Evolutionary conservation across 73 alveolate genomes (phyloP).

Genomic region (Paramecium sonneborni): DNA sequence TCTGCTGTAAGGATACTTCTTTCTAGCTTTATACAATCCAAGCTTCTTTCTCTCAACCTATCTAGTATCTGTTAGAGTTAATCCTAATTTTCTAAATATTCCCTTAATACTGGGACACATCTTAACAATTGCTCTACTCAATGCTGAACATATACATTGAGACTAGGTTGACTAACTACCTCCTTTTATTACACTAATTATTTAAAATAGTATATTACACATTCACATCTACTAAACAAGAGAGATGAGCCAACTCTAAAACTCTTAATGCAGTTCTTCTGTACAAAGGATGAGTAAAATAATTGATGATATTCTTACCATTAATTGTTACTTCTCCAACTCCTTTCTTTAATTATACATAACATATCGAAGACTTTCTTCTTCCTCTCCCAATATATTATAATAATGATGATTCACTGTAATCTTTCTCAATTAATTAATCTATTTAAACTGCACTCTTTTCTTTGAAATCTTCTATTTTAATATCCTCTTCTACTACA

Average conservation of each 20-base stretch:
- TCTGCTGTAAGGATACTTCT: constrained; percentile 56
- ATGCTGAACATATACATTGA: neutral
- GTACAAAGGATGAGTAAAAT: neutral
- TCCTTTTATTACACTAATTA: neutral
- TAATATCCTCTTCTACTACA: neutral
- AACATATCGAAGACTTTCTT: neutral
- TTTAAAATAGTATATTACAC: neutral
- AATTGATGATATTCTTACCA: constrained; percentile 4
- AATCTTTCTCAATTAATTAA: neutral
- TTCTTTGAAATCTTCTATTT: neutral
- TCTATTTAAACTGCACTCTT: neutral
- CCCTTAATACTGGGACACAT: constrained; percentile 5
- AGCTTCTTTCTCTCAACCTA: constrained; percentile 25
- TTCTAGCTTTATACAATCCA: constrained; percentile 36
- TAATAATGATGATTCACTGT: neutral
- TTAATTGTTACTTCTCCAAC: neutral
- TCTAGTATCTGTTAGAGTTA: constrained; percentile 7
- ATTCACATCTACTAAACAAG: constrained; percentile 35
- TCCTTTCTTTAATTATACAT: neutral
- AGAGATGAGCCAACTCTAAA: neutral
- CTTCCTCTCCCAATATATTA: constrained; percentile 12
- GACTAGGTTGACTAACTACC: neutral
- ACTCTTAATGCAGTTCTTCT: constrained; percentile 27
- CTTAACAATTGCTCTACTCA: constrained; percentile 14
- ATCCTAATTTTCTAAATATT: neutral